Base-by-base conservation (phyloP, 306 rosid genomes). In the Lathyrus tuberosus region DNA sequence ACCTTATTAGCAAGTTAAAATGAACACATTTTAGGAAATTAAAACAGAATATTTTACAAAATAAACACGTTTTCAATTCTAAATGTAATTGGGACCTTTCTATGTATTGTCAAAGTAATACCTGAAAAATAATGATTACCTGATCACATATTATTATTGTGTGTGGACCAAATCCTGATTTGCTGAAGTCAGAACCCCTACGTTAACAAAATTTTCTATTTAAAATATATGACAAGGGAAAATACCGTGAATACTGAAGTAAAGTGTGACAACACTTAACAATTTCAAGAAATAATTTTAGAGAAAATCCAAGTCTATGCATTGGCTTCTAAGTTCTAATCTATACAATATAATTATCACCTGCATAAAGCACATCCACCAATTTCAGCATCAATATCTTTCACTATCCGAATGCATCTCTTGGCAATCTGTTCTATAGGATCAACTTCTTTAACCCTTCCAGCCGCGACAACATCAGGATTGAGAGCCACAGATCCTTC, bases 71-170 rank as follows among this genome's bases (percentile, higher is more conserved):
- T 12, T n/a, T 17, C 60, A 51, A 24, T 57, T 76, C 41, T 13
- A 44, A 49, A 69, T 44, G 46, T 43, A 17, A 37, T 9, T 20
- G 14, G n/a, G 62, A 70, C 51, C 66, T 77, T 76, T 76, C 16
- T 30, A 52, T 65, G 42, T 44, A 70, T 72, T 54, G 35, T 58
- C 76, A 37, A 46, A 57, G 62, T 20, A 38, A 75, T 56, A 40
- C 59, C 31, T 17, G 33, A 42, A 67, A 56, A 58, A 51, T 47
- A 52, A 24, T 37, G 71, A 51, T 49, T 74, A 90, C 98, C 98
- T 93, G 99, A 86, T 94, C 99, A 69, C 99, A 94, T 44, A 94
- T 88, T 81, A 94, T 91, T 81, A 94, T 88, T 60, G 99, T 94
- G 58, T 95, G 96, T 8, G 99, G 99, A 60, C 99, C 99, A 82